Base-by-base conservation (phyloP, 228 moss, liverwort and hornwort species). In the Sphagnum fallax region DNA sequence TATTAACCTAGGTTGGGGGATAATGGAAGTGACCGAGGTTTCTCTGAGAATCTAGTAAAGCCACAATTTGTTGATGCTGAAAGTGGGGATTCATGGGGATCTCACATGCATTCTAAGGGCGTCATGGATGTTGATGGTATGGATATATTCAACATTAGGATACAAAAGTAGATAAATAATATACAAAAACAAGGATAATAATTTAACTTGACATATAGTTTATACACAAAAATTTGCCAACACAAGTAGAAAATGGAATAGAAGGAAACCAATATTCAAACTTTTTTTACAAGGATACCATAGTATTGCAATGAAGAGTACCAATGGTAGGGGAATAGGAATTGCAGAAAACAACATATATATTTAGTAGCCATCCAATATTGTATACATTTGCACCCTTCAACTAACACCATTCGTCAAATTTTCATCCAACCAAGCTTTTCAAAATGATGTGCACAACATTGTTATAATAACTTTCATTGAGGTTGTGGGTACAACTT, bases 21-120 rank as follows among this genome's bases (percentile, higher is more conserved):
- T 80, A 82, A 84, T 69, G 90, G 85, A 47, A 87, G 98, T 55
- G 92, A 98, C 59, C 87, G 91, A 57, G 87, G 90, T 61, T 73
- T 85, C 16, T 91, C 90, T 58, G 98, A 98, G 69, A 98, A 90
- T 78, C 85, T 93, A 6, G 93, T 92, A 2, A 93, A 93, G 71
- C 90, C 93, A 32, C 88, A 92, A 63, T 98, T 88, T 79, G 98
- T 91, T 48, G 98, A 98, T 89, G 93, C 90, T 15, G 98, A 98
- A 70, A 69, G 75, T 53, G 79, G 75, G 14, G 98, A 98, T 74
- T 74, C 81, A 58, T 90, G 93, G 93, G 98, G 93, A 67, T 75
- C 83, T 64, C 92, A 84, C 58, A 65, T 66, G 51, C 87, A 83
- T 12, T 66, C 12, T 65, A 91, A 93, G 67, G 80, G 77, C 69